Percentiles rank a stretch among this genome's conserved stretches.
Conservation (phyloP, 371 early-diverging fungal genomes). For the Zopfochytrium polystomum region DNA sequence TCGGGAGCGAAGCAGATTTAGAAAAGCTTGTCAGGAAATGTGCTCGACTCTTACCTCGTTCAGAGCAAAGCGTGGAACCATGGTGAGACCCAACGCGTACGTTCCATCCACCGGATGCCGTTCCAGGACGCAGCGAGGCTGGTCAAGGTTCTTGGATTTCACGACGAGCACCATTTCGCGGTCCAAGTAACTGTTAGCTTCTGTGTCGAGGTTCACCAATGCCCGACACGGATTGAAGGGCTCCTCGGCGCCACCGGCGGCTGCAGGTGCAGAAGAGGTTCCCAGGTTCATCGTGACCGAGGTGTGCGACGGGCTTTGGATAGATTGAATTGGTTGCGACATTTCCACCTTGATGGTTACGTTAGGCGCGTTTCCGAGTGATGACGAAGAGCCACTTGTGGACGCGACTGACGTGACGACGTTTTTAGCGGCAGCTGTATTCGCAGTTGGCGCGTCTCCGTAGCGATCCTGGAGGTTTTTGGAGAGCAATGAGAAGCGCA, state of each 20-base stretch:
- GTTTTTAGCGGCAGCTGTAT: background rate
- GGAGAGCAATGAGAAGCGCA: constrained; percentile 32
- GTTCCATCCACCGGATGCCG: constrained; percentile 39
- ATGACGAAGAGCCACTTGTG: background rate
- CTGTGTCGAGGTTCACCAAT: background rate
- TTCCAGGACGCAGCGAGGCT: constrained; percentile 41
- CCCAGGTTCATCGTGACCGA: constrained; percentile 8
- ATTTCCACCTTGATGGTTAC: constrained; percentile 15
- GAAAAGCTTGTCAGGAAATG: no score
- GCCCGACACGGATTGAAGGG: constrained; percentile 9
- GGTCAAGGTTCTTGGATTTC: constrained; percentile 25
- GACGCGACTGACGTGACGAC: background rate
- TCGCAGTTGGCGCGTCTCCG: constrained; percentile 13
- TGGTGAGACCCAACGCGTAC: constrained; percentile 37
- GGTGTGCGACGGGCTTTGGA: no score
- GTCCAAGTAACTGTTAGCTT: background rate
- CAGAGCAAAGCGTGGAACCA: constrained; percentile 46
- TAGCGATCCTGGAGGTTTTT: constrained; percentile 16
- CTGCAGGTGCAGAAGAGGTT: background rate
- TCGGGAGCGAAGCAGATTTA: no score
- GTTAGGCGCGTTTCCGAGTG: background rate
- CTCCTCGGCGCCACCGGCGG: background rate
- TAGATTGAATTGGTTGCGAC: constrained; percentile 13
- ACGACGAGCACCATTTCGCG: constrained; percentile 36
- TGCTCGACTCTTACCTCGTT: constrained; percentile 32